These are phyloP conservation scores for Pyrenula massariospora DNA, from an alignment of 495 filamentous ascomycete species.

Conservation along the genomic window DNA sequence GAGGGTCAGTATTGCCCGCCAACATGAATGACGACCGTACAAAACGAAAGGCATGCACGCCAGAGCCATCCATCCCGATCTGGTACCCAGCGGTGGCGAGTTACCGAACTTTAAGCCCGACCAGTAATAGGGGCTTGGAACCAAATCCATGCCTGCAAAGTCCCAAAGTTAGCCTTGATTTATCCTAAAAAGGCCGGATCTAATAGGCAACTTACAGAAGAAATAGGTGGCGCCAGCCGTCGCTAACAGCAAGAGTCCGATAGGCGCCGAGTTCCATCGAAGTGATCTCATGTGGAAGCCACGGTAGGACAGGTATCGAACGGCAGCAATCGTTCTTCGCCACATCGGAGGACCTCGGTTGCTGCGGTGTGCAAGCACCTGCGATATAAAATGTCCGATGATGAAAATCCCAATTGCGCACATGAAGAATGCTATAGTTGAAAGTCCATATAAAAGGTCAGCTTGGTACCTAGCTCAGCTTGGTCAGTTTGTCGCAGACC, in stretches of 20 bases:
- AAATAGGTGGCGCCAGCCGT: conserved; percentile 32
- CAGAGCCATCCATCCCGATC: conserved; percentile 39
- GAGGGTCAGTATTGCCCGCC: conserved; percentile 4
- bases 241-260: conserved; percentile 29
- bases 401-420: conserved; percentile 33
- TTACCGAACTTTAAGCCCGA: conserved; percentile 31
- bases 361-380: conserved; percentile 8
- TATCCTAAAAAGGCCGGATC: not conserved
- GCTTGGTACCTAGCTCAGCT: conserved; percentile 31
- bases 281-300: conserved; percentile 18
- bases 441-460: conserved; percentile 38
- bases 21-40: conserved; percentile 11
- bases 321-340: conserved; percentile 12
- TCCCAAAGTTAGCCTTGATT: not conserved
- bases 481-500: not conserved
- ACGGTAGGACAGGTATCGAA: conserved; percentile 29
- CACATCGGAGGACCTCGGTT: conserved; percentile 11
- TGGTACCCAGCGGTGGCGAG: conserved; percentile 39
- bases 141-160: conserved; percentile 31
- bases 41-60: conserved; percentile 40
- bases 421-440: conserved; percentile 37
- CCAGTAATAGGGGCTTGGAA: conserved; percentile 46
- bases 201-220: conserved; percentile 19
- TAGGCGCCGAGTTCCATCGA: conserved; percentile 27
- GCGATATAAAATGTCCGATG: conserved; percentile 17